A percentile compares a stretch with the other conserved stretches of the same genome.
Conservation (phyloP, 495 filamentous ascomycete genomes). For the Podospora appendiculata region DNA sequence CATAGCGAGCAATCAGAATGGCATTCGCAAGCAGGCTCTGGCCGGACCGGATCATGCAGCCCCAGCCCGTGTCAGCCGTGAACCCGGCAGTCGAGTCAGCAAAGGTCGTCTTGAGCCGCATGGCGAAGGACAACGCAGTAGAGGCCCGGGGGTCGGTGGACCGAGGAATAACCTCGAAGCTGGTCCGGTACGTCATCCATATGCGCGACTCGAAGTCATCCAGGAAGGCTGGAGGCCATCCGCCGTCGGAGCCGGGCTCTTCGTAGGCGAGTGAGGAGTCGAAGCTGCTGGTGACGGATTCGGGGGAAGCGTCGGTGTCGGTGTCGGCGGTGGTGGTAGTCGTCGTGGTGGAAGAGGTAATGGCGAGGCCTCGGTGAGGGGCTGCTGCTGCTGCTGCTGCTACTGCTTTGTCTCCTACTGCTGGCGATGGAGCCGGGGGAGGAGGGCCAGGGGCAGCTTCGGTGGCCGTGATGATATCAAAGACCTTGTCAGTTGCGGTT, state of each 20-base stretch:
- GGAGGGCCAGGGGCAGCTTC: too few relatives aligned
- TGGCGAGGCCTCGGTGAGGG: too few relatives aligned
- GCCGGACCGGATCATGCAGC: slow-evolving; percentile 97
- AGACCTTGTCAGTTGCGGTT: not conserved
- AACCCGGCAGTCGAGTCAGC: slow-evolving; percentile 69
- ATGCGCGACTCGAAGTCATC: slow-evolving; percentile 88
- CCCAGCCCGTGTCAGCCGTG: slow-evolving; percentile 92
- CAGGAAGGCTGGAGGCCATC: slow-evolving; percentile 82
- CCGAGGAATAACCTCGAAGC: slow-evolving; percentile 77
- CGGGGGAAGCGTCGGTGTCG: slow-evolving; percentile 34
- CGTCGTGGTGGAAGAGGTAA: too few relatives aligned
- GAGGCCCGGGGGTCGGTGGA: slow-evolving; percentile 60
- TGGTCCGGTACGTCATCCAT: slow-evolving; percentile 95
- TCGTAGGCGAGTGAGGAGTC: slow-evolving; percentile 42
- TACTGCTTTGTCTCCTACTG: too few relatives aligned
- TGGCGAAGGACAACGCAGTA: slow-evolving; percentile 74
- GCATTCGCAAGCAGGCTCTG: slow-evolving; percentile 90
- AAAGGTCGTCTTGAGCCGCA: slow-evolving; percentile 75
- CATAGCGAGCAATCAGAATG: slow-evolving; percentile 59
- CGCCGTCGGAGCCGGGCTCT: slow-evolving; percentile 43
- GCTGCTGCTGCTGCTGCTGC: too few relatives aligned
- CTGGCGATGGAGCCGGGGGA: too few relatives aligned
- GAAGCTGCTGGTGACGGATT: slow-evolving; percentile 39
- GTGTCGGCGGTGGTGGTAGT: not conserved
- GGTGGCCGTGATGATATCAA: too few relatives aligned